Evolutionary conservation across 2,329 filamentous ascomycete genomes (phyloP).

Genomic region (Venturiaceae sp.): DNA sequence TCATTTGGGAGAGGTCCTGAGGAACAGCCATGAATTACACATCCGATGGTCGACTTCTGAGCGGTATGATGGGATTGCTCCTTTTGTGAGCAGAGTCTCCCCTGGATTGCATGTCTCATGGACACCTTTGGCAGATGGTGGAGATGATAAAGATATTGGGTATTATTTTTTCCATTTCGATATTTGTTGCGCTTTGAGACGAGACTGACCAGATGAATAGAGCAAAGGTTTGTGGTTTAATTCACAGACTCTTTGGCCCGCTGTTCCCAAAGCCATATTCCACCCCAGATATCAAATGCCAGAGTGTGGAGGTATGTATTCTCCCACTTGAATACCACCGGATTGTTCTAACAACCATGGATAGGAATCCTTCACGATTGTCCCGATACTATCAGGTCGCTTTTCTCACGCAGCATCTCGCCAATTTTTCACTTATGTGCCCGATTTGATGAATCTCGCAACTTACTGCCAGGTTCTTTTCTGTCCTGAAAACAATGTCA

Average conservation of each 20-base stretch:
- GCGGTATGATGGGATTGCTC: conserved; percentile 51
- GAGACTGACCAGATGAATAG: conserved; percentile 1
- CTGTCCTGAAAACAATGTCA: conserved; percentile 34
- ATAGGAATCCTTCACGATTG: conserved; percentile 51
- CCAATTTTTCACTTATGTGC: conserved; percentile 62
- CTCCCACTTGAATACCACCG: too few relatives aligned
- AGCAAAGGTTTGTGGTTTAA: neutral
- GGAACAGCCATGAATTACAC: conserved; percentile 61
- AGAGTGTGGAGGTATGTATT: neutral
- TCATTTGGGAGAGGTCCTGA: conserved; percentile 53
- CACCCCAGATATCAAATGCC: conserved; percentile 14
- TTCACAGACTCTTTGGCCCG: neutral
- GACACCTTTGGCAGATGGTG: conserved; percentile 42
- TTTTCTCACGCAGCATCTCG: conserved; percentile 54
- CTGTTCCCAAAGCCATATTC: neutral
- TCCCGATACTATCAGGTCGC: conserved; percentile 45
- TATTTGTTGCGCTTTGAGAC: neutral
- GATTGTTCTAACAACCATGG: neutral
- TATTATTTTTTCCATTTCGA: conserved; percentile 18
- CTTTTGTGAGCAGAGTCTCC: conserved; percentile 64
- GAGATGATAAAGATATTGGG: conserved; percentile 37
- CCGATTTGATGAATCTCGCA: conserved; percentile 45
- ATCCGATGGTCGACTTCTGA: conserved; percentile 63
- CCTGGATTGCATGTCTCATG: conserved; percentile 77
- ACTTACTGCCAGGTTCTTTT: conserved; percentile 42